A percentile compares a stretch with the other conserved stretches of the same genome.
Evolutionary conservation across 2,329 filamentous ascomycete species (phyloP).

Genomic region (Apiospora rasikravindrae): DNA sequence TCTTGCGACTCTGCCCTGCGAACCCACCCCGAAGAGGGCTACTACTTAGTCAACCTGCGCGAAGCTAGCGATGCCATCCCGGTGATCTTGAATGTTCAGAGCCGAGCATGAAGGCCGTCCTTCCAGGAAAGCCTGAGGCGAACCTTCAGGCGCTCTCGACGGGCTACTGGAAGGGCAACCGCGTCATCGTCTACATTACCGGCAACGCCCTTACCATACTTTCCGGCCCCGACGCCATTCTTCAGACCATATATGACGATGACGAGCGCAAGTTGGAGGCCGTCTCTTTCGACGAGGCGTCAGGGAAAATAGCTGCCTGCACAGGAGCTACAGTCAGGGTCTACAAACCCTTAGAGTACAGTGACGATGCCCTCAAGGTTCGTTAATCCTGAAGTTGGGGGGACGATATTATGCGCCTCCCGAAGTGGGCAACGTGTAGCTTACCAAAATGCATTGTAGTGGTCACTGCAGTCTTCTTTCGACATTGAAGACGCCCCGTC

Average conservation of each 20-base stretch:
- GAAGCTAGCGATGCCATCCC: conserved; percentile 27
- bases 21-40: neutral
- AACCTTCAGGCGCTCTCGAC: conserved; percentile 53
- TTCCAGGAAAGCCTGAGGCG: conserved; percentile 55
- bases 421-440: neutral
- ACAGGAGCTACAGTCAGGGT: conserved; percentile 71
- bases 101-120: conserved; percentile 51
- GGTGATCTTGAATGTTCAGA: conserved; percentile 29
- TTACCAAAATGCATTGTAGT: conserved; percentile 47
- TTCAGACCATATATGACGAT: conserved; percentile 92
- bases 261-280: conserved; percentile 71
- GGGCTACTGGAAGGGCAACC: conserved; percentile 49
- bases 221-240: conserved; percentile 71
- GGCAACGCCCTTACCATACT: conserved; percentile 88
- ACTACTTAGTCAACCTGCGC: neutral
- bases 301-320: conserved; percentile 84
- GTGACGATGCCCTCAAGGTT: conserved; percentile 78
- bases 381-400: conserved; percentile 29
- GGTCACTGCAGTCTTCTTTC: conserved; percentile 68
- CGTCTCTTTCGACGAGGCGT: conserved; percentile 78
- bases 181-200: conserved; percentile 73
- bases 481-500: conserved; percentile 56
- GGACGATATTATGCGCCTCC: conserved; percentile 15
- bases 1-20: neutral
- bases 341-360: conserved; percentile 75